A percentile compares a stretch with the other conserved stretches of the same genome.
These are phyloP conservation scores for Aspergillus brasiliensis DNA, from an alignment of 2,329 filamentous ascomycete genomes.

Conservation along the genomic window DNA sequence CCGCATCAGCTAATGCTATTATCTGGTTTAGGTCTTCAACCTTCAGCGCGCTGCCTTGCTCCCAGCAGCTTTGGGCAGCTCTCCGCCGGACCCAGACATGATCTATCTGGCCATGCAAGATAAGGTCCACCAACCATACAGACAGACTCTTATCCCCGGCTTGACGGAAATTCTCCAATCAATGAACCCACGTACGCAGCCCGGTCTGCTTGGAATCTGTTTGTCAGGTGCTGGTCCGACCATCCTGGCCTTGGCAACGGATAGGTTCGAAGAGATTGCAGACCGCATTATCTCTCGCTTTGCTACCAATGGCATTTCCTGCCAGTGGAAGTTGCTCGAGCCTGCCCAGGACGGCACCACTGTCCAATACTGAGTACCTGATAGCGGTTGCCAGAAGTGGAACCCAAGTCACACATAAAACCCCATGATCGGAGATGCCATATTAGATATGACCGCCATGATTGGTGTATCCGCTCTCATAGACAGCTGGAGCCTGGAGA, in stretches of 20 bases:
- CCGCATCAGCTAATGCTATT: background rate
- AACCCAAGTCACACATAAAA: background rate
- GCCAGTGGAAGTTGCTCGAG: slow-evolving; percentile 84
- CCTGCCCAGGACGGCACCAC: slow-evolving; percentile 69
- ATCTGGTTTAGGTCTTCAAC: slow-evolving; percentile 68
- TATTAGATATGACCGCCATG: background rate
- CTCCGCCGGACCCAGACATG: slow-evolving; percentile 85
- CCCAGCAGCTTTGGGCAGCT: slow-evolving; percentile 84
- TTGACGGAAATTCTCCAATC: slow-evolving; percentile 87
- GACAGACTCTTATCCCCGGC: slow-evolving; percentile 86
- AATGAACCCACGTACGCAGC: slow-evolving; percentile 83
- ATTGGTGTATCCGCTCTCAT: background rate
- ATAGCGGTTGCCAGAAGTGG: background rate
- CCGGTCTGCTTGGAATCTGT: slow-evolving; percentile 89
- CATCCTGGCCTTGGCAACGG: slow-evolving; percentile 87
- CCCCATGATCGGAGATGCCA: background rate
- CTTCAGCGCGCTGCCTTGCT: slow-evolving; percentile 90
- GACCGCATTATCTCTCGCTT: slow-evolving; percentile 75
- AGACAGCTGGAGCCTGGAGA: background rate
- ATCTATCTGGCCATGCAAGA: slow-evolving; percentile 99
- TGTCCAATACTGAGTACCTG: slow-evolving; percentile 27
- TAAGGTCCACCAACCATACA: slow-evolving; percentile 95
- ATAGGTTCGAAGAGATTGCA: slow-evolving; percentile 86
- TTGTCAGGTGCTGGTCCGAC: slow-evolving; percentile 93
- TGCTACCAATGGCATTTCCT: slow-evolving; percentile 65